phyloP scores from a whole-genome alignment of 164 flowering plant genomes.

The Buxus sempervirens region DNA sequence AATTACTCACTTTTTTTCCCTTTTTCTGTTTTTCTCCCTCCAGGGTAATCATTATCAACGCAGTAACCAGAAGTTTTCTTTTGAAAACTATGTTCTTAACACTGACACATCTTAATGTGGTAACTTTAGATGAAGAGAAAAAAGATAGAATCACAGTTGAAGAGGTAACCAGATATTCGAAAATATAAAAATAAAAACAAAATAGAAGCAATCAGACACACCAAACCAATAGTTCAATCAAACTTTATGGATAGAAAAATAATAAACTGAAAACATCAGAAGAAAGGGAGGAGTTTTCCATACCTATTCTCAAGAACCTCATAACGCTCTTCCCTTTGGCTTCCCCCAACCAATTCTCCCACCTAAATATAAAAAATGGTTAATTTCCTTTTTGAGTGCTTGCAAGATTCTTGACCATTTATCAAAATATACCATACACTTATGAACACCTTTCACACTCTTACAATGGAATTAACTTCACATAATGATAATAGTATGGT shows the following conservation, averaged over 20 bases:
- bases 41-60: too few relatives aligned
- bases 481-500: too few relatives aligned
- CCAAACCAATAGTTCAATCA: not conserved
- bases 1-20: not conserved
- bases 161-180: too few relatives aligned
- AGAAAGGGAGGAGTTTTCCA: not conserved
- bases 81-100: not conserved
- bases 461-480: too few relatives aligned
- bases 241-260: not conserved
- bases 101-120: not conserved
- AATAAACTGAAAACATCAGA: not conserved
- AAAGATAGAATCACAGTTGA: too few relatives aligned
- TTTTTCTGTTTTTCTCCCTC: too few relatives aligned
- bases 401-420: not conserved
- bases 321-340: conserved; percentile 92
- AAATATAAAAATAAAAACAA: too few relatives aligned
- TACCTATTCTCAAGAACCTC: conserved; percentile 69
- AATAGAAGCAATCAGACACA: not conserved
- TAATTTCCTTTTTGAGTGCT: not conserved
- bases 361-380: conserved; percentile 41
- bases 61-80: not conserved
- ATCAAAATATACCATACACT: not conserved
- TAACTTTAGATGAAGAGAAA: not conserved
- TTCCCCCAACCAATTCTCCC: conserved; percentile 90
- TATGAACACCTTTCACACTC: too few relatives aligned